Evolutionary conservation across 176 grass and related monocot species (phyloP).

Genomic region (Guadua angustifolia): DNA sequence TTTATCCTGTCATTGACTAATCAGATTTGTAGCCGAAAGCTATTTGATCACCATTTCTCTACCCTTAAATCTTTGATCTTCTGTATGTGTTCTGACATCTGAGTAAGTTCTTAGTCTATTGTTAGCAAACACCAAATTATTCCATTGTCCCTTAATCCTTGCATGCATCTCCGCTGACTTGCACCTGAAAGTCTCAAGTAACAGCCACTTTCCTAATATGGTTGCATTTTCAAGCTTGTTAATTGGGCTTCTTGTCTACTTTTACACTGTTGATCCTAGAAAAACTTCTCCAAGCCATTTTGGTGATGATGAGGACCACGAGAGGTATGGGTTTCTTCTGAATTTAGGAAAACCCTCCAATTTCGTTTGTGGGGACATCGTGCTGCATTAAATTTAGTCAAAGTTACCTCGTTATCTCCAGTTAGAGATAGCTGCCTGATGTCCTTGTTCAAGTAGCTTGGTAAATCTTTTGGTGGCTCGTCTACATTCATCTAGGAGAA

Average conservation of each 20-base stretch:
- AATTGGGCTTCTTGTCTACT: too few species aligned
- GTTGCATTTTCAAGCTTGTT: too few species aligned
- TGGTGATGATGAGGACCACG: too few species aligned
- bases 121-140: neutral
- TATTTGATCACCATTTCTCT: neutral
- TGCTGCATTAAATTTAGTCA: neutral
- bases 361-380: neutral
- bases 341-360: too few species aligned
- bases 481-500: neutral
- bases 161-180: neutral
- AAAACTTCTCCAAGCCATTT: too few species aligned
- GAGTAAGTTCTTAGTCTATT: neutral
- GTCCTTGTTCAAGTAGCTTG: neutral
- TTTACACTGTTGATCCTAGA: too few species aligned
- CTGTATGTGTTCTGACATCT: neutral
- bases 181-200: neutral
- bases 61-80: neutral
- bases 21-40: neutral
- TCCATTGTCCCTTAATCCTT: neutral
- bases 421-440: neutral
- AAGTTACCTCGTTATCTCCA: neutral
- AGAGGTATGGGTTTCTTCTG: too few species aligned
- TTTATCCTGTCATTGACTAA: neutral
- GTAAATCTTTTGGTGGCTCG: neutral
- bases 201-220: neutral